These are phyloP conservation scores for Termitomyces sp. DNA, from an alignment of 768 basidiomycete genomes.

Conservation along the genomic window DNA sequence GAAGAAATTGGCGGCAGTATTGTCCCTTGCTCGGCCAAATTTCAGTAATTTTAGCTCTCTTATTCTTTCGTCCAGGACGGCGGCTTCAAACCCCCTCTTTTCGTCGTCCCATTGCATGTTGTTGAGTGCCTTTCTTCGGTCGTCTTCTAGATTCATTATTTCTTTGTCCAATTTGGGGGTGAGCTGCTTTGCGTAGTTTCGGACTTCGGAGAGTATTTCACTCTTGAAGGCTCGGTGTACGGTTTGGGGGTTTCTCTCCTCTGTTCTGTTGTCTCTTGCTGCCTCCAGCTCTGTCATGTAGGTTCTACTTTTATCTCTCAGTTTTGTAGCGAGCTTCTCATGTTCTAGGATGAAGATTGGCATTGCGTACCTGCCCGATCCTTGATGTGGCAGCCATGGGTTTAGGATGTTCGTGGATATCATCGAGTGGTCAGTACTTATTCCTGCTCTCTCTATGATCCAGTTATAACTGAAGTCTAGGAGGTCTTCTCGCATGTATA, in stretches of 20 bases:
- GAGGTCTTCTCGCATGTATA: too few species aligned
- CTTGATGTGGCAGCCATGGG: too few species aligned
- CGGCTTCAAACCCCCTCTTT: neutral
- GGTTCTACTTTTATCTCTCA: too few species aligned
- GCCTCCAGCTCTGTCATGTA: too few species aligned
- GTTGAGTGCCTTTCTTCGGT: neutral
- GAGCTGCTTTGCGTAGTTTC: neutral
- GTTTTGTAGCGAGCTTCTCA: too few species aligned
- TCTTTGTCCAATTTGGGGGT: neutral
- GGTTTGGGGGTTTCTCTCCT: neutral
- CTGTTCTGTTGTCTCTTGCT: too few species aligned
- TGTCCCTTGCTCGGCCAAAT: neutral
- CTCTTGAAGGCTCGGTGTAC: neutral
- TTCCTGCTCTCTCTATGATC: neutral
- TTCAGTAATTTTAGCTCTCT: neutral
- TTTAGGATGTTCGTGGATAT: neutral
- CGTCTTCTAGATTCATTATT: neutral
- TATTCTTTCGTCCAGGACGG: neutral
- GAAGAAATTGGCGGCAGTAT: neutral
- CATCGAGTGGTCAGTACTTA: neutral
- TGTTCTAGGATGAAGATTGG: too few species aligned
- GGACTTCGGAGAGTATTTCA: neutral
- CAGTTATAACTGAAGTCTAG: neutral
- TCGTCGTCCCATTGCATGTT: neutral
- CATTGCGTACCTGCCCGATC: too few species aligned